Evolutionary conservation across 2,329 filamentous ascomycete genomes (phyloP).

Genomic region (Fusarium sublunatum): DNA sequence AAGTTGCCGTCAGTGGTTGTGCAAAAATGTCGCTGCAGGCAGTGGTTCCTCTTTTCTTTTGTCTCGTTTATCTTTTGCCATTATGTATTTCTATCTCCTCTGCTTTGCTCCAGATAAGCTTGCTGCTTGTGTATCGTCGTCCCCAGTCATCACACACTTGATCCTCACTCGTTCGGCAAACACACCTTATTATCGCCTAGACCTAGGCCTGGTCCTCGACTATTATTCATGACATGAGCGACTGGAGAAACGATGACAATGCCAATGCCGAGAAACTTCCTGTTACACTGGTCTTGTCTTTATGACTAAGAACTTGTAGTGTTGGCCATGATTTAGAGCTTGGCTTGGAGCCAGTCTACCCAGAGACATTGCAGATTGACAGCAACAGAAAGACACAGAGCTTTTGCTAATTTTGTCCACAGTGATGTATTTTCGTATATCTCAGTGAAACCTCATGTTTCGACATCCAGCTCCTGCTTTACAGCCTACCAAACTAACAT

Average conservation of each 20-base stretch:
- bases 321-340: slow-evolving; percentile 22
- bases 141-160: slow-evolving; percentile 26
- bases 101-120: slow-evolving; percentile 49
- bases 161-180: slow-evolving; percentile 34
- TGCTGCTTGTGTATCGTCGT: slow-evolving; percentile 22
- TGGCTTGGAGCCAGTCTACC: not conserved
- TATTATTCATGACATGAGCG: slow-evolving; percentile 27
- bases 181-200: slow-evolving; percentile 6
- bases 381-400: slow-evolving; percentile 1
- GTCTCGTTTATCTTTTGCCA: slow-evolving; percentile 48
- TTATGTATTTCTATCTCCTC: slow-evolving; percentile 56
- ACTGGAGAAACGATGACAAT: slow-evolving; percentile 15
- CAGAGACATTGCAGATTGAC: slow-evolving; percentile 23
- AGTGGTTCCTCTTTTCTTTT: slow-evolving; percentile 38
- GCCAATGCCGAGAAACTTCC: slow-evolving; percentile 35
- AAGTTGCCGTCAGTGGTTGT: slow-evolving; percentile 27
- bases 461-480: too few species aligned
- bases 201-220: slow-evolving; percentile 11
- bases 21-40: slow-evolving; percentile 34
- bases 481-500: too few species aligned
- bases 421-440: too few species aligned
- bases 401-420: too few species aligned
- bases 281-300: slow-evolving; percentile 11
- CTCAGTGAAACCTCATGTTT: too few species aligned
- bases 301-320: slow-evolving; percentile 16